Evolutionary conservation across 2,329 filamentous ascomycete species (phyloP), one percentile per base, ranked within the genome.

Genomic region (Hymenoscyphus albidus): DNA sequence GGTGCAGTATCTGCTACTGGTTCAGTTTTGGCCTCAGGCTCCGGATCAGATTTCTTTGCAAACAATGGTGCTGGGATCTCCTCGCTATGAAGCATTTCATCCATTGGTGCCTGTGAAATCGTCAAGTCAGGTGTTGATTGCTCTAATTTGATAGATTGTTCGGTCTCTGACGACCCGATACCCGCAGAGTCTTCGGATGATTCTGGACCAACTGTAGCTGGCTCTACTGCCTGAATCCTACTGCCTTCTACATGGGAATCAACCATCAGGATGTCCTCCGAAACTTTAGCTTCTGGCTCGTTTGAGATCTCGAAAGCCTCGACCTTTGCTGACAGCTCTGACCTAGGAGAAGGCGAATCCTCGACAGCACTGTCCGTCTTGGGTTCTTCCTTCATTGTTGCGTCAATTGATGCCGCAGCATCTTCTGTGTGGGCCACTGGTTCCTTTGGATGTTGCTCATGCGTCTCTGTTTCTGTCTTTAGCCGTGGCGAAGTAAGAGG

Each of bases 11-110:
- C 59, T 18, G 63, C 22, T 31, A 64, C 40, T 35, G 48, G 18
- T 13, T 70, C 65, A 14, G 62, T 22, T 44, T 38, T 35, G 12
- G 18, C n/a, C 3, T 58, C 55, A 51, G 61, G 9, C 32, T 48
- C 55, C 32, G 54, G 7, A 16, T 62, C 61, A 16, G 40, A 16
- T 59, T 77, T 80, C 69, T 80, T 80, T 59, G 80, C 78, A 70
- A 89, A 89, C 2, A 92, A 78, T 42, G 90, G 88, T 1, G 88
- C 85, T 10, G 89, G 89, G 57, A 84, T 86, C 70, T 91, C 88
- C 70, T 90, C 88, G 13, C 86, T 80, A 62, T 86, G 83, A n/a
- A 85, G 81, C 22, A 83, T 80, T 59, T 83, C 72, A 44, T 71
- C 75, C 56, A 71, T 71, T 16, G 64, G 61, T 31, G 61, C 59